Conservation (phyloP, 2,329 filamentous ascomycete species). For the Hymenoscyphus fructigenus region DNA sequence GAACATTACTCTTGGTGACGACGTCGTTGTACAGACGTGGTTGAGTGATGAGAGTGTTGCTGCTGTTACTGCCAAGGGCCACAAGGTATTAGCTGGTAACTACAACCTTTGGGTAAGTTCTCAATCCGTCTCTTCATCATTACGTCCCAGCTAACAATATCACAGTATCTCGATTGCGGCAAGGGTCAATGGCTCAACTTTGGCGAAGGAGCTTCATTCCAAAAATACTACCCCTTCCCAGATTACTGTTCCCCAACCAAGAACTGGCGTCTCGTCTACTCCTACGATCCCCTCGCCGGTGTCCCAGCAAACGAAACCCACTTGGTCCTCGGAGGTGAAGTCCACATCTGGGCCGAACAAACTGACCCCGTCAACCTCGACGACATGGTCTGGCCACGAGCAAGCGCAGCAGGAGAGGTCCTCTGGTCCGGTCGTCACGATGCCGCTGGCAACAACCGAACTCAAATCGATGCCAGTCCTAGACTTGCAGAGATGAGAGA, state of each 20-base stretch:
- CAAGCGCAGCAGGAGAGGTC: constrained; percentile 72
- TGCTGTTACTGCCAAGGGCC: constrained; percentile 58
- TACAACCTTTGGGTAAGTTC: constrained; percentile 71
- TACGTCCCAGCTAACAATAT: constrained; percentile 19
- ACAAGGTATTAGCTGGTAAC: constrained; percentile 72
- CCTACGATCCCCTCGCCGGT: constrained; percentile 69
- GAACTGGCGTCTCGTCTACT: constrained; percentile 80
- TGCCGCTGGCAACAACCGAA: constrained; percentile 64
- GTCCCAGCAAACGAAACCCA: constrained; percentile 61
- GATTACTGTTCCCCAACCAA: constrained; percentile 83
- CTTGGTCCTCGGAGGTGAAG: constrained; percentile 78
- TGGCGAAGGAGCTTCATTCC: constrained; percentile 52
- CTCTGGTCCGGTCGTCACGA: constrained; percentile 76
- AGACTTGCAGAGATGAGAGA: constrained; percentile 75
- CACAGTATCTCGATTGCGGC: constrained; percentile 78
- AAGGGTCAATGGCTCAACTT: constrained; percentile 78
- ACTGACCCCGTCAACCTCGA: constrained; percentile 78
- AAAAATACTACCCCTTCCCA: constrained; percentile 63
- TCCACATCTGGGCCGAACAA: constrained; percentile 77
- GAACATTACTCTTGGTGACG: constrained; percentile 69
- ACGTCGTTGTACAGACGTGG: constrained; percentile 81
- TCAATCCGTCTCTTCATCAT: constrained; percentile 2
- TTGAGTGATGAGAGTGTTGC: constrained; percentile 60
- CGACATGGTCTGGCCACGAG: constrained; percentile 74
- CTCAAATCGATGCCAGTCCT: constrained; percentile 67